Evolutionary conservation across 345 rosid species (phyloP).

Genomic region (Combretum micranthum): DNA sequence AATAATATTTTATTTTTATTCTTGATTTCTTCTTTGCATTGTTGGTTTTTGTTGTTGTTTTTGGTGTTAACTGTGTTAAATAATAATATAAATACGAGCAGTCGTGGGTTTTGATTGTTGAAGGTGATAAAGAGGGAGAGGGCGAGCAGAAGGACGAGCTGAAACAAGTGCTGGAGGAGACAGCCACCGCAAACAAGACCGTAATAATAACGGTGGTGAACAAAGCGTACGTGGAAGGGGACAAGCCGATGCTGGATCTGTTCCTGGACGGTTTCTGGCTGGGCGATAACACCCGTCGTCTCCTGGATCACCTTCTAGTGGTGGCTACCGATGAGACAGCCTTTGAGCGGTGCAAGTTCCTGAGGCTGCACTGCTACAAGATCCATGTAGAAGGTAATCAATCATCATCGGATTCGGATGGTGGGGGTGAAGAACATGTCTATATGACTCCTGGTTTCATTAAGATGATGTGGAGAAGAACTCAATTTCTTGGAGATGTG

Average conservation of each 20-base stretch:
- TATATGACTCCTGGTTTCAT: conserved; percentile 67
- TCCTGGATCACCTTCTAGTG: conserved; percentile 38
- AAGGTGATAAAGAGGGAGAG: too few relatives aligned
- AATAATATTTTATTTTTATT: too few relatives aligned
- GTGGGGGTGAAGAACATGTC: conserved; percentile 43
- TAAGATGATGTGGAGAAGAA: conserved; percentile 86
- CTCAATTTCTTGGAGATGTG: conserved; percentile 47
- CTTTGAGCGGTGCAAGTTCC: conserved; percentile 51
- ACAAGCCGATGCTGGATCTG: conserved; percentile 52
- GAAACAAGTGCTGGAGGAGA: conserved; percentile 6
- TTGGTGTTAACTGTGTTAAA: too few relatives aligned
- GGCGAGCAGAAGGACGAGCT: conserved; percentile 1
- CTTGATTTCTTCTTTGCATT: too few relatives aligned
- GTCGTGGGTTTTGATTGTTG: too few relatives aligned
- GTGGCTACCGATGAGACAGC: conserved; percentile 57
- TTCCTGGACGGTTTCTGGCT: conserved; percentile 67
- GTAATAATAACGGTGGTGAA: conserved; percentile 33
- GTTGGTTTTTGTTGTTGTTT: too few relatives aligned
- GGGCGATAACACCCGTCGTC: conserved; percentile 44
- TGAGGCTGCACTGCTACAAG: conserved; percentile 62
- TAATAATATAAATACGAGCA: too few relatives aligned
- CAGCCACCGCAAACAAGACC: conserved; percentile 13
- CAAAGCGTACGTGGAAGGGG: conserved; percentile 43
- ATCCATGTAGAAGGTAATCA: conserved; percentile 44
- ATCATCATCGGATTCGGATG: too few relatives aligned